Conservation (phyloP, 2,329 filamentous ascomycete species). For the Cordyceps fumosorosea region DNA sequence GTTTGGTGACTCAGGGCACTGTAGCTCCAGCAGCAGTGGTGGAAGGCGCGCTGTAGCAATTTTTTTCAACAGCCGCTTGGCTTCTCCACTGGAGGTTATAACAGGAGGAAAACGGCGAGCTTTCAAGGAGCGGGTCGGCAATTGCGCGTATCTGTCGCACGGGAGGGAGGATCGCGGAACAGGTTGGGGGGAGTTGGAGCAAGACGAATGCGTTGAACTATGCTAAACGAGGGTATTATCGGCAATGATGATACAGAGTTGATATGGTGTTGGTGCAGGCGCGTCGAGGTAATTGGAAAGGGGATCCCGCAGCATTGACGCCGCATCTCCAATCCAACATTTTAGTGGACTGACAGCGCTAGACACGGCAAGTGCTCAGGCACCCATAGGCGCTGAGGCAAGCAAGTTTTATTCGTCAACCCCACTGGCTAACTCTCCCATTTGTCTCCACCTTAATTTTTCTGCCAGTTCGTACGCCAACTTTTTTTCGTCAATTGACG, state of each 20-base stretch:
- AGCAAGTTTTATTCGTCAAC: background rate
- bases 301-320: background rate
- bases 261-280: background rate
- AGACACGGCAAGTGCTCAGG: background rate
- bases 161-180: background rate
- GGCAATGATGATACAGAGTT: background rate
- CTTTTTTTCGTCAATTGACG: constrained; percentile 2
- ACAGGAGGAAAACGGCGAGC: background rate
- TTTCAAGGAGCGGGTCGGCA: background rate
- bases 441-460: background rate
- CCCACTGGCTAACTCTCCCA: background rate
- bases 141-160: background rate
- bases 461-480: background rate
- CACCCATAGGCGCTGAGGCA: background rate
- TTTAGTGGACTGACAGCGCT: background rate
- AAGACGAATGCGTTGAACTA: background rate
- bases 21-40: background rate
- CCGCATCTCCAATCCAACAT: background rate
- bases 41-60: constrained; percentile 3
- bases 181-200: background rate
- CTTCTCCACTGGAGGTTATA: background rate
- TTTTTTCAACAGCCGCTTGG: background rate
- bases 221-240: background rate
- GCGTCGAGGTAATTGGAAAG: constrained; percentile 1
- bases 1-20: constrained; percentile 8